Evolutionary conservation across 257 asterid genomes (phyloP).

Genomic region (Voacanga thouarsii): DNA sequence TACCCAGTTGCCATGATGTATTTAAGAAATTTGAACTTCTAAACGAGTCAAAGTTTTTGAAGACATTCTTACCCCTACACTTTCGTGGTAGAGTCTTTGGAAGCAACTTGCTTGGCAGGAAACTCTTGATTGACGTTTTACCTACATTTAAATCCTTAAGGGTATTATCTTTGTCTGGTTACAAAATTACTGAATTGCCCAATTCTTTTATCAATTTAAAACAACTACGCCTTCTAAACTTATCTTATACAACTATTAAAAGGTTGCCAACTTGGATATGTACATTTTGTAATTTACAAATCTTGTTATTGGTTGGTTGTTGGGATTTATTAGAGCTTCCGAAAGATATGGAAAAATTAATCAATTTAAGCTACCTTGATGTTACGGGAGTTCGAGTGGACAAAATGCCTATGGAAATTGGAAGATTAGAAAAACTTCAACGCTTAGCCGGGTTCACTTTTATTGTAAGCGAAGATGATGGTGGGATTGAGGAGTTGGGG

Average conservation of each 20-base stretch:
- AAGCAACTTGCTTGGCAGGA: background rate
- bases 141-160: constrained; percentile 3
- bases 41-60: constrained; percentile 23
- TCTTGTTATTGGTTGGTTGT: background rate
- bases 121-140: background rate
- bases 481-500: too few relatives aligned
- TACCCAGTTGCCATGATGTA: constrained; percentile 35
- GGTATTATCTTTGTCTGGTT: constrained; percentile 5
- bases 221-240: too few relatives aligned
- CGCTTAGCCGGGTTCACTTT: too few relatives aligned
- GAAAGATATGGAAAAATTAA: too few relatives aligned
- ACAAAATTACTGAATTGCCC: background rate
- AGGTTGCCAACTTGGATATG: too few relatives aligned
- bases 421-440: too few relatives aligned
- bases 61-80: constrained; percentile 47
- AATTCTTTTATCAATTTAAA: too few relatives aligned
- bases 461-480: too few relatives aligned
- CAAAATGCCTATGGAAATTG: too few relatives aligned
- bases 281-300: constrained; percentile 3
- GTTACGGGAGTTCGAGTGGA: too few relatives aligned
- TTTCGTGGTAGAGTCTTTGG: background rate
- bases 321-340: background rate
- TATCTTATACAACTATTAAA: too few relatives aligned
- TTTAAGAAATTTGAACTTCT: constrained; percentile 27
- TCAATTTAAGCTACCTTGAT: too few relatives aligned